Percentiles rank a stretch among this genome's conserved stretches.
Evolutionary conservation across 768 basidiomycete species (phyloP).

Genomic region (Crassisporium funariophilum): DNA sequence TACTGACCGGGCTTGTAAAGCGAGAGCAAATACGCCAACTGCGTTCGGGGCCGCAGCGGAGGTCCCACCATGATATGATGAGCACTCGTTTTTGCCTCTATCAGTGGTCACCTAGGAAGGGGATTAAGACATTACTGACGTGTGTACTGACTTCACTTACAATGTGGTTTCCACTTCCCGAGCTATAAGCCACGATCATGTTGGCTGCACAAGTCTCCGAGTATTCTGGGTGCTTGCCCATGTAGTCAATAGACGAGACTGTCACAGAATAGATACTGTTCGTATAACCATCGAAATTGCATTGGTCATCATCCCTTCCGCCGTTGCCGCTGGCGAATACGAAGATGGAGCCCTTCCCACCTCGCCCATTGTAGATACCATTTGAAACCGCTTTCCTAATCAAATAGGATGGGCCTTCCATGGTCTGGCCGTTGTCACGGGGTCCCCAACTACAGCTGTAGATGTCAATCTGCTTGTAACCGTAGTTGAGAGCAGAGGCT

Average conservation of each 20-base stretch:
- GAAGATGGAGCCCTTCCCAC: slow-evolving; percentile 87
- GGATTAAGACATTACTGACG: slow-evolving; percentile 5
- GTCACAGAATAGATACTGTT: slow-evolving; percentile 97
- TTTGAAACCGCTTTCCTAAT: slow-evolving; percentile 93
- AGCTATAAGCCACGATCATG: slow-evolving; percentile 93
- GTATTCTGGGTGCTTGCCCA: slow-evolving; percentile 92
- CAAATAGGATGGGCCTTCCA: slow-evolving; percentile 90
- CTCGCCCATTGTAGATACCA: slow-evolving; percentile 86
- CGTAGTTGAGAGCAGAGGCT: slow-evolving; percentile 91
- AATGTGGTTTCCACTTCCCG: slow-evolving; percentile 90
- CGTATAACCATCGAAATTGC: slow-evolving; percentile 99
- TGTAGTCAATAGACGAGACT: slow-evolving; percentile 88
- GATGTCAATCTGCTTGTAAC: slow-evolving; percentile 83
- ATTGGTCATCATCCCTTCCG: slow-evolving; percentile 88
- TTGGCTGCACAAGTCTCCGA: slow-evolving; percentile 96
- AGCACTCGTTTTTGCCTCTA: slow-evolving; percentile 78
- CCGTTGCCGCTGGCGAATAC: slow-evolving; percentile 99
- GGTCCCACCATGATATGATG: slow-evolving; percentile 86
- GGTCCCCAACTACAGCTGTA: slow-evolving; percentile 99
- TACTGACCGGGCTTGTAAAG: slow-evolving; percentile 76
- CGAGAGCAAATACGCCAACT: slow-evolving; percentile 89
- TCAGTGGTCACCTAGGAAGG: slow-evolving; percentile 84
- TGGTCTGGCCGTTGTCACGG: slow-evolving; percentile 87
- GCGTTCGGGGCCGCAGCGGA: slow-evolving; percentile 97
- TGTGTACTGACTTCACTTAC: slow-evolving; percentile 49